These are phyloP conservation scores for Plasmodium fragile DNA, from an alignment of 169 alveolate species.

Conservation along the genomic window DNA sequence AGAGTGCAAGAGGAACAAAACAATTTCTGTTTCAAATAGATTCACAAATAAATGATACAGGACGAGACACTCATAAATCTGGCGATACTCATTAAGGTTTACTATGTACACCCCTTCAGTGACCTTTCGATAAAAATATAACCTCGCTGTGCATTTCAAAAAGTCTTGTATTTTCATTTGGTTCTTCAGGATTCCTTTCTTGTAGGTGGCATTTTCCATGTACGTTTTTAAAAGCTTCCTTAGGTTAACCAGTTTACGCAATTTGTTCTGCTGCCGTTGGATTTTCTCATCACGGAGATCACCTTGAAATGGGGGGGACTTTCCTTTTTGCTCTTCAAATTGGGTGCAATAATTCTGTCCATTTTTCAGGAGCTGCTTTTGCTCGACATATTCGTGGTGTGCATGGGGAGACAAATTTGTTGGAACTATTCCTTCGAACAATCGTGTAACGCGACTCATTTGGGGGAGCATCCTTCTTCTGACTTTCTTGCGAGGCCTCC, in stretches of 20 bases:
- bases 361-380: neutral
- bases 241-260: neutral
- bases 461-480: neutral
- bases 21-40: neutral
- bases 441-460: neutral
- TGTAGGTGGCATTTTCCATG: neutral
- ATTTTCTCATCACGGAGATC: neutral
- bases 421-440: neutral
- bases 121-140: slow-evolving; percentile 44
- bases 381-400: neutral
- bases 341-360: neutral
- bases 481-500: neutral
- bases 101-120: slow-evolving; percentile 61
- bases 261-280: neutral
- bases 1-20: neutral
- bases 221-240: neutral
- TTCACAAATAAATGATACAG: slow-evolving; percentile 4
- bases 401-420: neutral
- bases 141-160: slow-evolving; percentile 13
- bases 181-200: slow-evolving; percentile 1
- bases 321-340: neutral
- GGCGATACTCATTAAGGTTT: slow-evolving; percentile 31
- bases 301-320: neutral
- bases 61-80: slow-evolving; percentile 46
- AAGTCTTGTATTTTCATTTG: slow-evolving; percentile 8